phyloP scores from a whole-genome alignment of 2,329 filamentous ascomycete species.

The Phyllosticta citriasiana region DNA sequence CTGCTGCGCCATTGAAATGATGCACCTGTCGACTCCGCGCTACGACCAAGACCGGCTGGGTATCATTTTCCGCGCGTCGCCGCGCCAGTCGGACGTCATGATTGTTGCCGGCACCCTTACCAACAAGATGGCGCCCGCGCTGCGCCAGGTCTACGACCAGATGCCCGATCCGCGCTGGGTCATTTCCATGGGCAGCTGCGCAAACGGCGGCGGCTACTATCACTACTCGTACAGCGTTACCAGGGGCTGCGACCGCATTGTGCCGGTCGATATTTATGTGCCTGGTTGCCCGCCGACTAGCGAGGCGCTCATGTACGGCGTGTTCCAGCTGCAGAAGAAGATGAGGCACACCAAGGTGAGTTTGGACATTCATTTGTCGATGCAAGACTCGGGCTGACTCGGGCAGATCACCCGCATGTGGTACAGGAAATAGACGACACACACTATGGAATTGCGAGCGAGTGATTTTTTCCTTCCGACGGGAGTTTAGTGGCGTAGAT shows the following conservation, averaged over 20 bases:
- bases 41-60: constrained; percentile 86
- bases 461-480: not conserved
- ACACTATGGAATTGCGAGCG: not conserved
- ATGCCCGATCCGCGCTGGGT: constrained; percentile 92
- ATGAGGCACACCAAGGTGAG: constrained; percentile 47
- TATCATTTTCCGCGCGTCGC: constrained; percentile 86
- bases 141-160: constrained; percentile 88
- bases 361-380: not conserved
- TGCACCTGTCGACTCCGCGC: constrained; percentile 82
- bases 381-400: not conserved
- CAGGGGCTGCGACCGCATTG: constrained; percentile 66
- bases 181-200: constrained; percentile 74
- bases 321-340: constrained; percentile 72
- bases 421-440: constrained; percentile 41
- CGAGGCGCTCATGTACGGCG: constrained; percentile 48
- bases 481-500: not conserved
- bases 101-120: constrained; percentile 88
- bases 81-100: constrained; percentile 87
- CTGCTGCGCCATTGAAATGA: constrained; percentile 90
- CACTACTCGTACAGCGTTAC: constrained; percentile 78
- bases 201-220: constrained; percentile 78
- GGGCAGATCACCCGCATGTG: constrained; percentile 45
- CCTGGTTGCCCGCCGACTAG: constrained; percentile 57
- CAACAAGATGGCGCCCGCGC: constrained; percentile 91
- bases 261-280: constrained; percentile 77